phyloP scores from a whole-genome alignment of 441 rosid species.

The Adansonia grandidieri region DNA sequence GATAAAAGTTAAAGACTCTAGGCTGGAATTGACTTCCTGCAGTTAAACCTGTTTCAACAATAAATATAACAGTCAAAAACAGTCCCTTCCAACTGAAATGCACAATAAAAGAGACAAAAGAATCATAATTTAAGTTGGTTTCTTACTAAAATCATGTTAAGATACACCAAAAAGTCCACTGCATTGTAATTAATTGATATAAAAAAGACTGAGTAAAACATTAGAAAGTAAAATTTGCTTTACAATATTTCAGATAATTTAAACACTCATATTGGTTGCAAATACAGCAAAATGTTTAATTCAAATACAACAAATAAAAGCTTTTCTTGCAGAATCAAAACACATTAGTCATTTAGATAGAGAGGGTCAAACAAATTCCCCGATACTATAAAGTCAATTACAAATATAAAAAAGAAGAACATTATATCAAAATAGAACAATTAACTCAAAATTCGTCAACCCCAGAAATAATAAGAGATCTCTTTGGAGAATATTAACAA shows the following conservation, averaged over 20 bases:
- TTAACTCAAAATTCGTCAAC: not conserved
- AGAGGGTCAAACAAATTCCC: not conserved
- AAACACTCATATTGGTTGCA: not conserved
- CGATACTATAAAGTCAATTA: not conserved
- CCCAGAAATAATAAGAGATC: conserved; percentile 13
- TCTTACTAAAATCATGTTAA: not conserved
- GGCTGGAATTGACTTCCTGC: conserved; percentile 35
- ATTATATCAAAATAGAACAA: not conserved
- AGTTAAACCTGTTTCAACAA: conserved; percentile 39
- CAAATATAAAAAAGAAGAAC: not conserved
- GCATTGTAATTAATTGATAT: not conserved
- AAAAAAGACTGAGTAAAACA: not conserved
- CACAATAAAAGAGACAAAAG: not conserved
- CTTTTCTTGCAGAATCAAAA: not conserved
- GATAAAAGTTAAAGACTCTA: conserved; percentile 37
- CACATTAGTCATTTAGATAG: not conserved
- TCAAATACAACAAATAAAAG: not conserved
- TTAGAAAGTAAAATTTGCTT: not conserved
- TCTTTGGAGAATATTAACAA: not conserved
- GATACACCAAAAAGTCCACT: not conserved
- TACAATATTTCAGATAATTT: not conserved
- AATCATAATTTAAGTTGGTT: not conserved
- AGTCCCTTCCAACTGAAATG: not conserved
- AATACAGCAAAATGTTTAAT: not conserved
- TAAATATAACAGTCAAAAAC: conserved; percentile 3